Evolutionary conservation across 345 rosid genomes (phyloP).

Genomic region (Ricinus communis): DNA sequence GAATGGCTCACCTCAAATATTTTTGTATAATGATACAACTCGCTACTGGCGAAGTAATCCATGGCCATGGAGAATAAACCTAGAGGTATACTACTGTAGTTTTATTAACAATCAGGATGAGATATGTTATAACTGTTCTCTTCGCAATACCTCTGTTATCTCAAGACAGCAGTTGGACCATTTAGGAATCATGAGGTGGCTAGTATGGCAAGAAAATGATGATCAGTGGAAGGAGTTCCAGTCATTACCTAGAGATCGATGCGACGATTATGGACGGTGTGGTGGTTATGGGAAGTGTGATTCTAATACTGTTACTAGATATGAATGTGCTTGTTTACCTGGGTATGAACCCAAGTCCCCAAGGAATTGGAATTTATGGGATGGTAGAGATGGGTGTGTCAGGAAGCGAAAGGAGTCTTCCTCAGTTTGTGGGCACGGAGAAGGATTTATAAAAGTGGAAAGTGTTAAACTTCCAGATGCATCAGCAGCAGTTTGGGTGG

Average conservation of each 20-base stretch:
- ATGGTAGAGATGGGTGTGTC: constrained; percentile 13
- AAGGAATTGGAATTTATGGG: constrained; percentile 5
- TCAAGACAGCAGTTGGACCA: not conserved
- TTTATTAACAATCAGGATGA: not conserved
- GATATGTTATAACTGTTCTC: not conserved
- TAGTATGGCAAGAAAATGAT: constrained; percentile 11
- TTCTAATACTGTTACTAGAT: not conserved
- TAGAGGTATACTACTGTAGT: not conserved
- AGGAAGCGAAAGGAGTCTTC: constrained; percentile 9
- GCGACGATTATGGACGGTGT: constrained; percentile 16
- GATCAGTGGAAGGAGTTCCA: not conserved
- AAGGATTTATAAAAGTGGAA: constrained; percentile 14
- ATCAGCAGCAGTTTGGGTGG: not conserved
- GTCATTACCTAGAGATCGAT: not conserved
- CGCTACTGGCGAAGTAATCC: constrained; percentile 9
- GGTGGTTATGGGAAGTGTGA: constrained; percentile 9
- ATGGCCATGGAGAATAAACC: constrained; percentile 12
- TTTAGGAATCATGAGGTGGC: not conserved
- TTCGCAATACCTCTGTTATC: not conserved
- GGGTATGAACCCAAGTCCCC: constrained; percentile 13
- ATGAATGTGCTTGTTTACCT: constrained; percentile 23
- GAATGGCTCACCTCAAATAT: not conserved
- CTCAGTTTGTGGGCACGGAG: constrained; percentile 4
- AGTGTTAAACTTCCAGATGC: constrained; percentile 16
- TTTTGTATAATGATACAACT: not conserved